Conservation (phyloP, 2,329 filamentous ascomycete species). For the Beauveria pseudobassiana region DNA sequence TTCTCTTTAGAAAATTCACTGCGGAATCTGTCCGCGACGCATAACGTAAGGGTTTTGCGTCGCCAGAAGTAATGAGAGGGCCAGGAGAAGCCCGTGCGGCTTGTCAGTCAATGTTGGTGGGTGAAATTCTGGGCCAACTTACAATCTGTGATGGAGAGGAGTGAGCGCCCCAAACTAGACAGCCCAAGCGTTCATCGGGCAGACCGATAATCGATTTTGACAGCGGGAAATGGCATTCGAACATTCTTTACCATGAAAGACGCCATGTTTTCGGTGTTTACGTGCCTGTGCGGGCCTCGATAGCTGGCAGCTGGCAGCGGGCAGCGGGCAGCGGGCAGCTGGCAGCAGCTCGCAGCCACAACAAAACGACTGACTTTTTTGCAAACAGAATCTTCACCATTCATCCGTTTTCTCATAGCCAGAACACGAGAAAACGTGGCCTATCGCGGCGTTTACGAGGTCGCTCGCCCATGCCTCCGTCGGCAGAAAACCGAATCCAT, state of each 20-base stretch:
- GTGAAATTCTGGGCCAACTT: neutral
- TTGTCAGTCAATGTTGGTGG: neutral
- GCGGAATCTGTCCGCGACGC: neutral
- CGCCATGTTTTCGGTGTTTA: neutral
- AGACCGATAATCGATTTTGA: neutral
- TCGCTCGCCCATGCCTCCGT: too few species aligned
- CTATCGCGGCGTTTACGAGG: too few species aligned
- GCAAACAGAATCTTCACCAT: neutral
- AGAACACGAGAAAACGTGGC: neutral
- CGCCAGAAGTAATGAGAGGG: neutral
- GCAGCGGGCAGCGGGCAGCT: neutral
- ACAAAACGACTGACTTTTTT: too few species aligned
- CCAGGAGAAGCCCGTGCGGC: neutral
- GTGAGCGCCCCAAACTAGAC: neutral
- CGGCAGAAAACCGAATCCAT: too few species aligned
- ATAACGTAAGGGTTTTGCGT: neutral
- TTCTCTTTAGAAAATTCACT: neutral
- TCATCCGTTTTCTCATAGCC: neutral
- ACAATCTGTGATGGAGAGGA: neutral
- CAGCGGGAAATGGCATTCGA: neutral
- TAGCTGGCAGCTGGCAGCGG: neutral
- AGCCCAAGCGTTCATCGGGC: neutral
- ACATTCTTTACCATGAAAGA: neutral
- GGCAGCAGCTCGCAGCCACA: neutral
- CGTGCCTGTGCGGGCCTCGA: neutral